Conservation (phyloP, 768 basidiomycete genomes). For the Calvatia gigantea region DNA sequence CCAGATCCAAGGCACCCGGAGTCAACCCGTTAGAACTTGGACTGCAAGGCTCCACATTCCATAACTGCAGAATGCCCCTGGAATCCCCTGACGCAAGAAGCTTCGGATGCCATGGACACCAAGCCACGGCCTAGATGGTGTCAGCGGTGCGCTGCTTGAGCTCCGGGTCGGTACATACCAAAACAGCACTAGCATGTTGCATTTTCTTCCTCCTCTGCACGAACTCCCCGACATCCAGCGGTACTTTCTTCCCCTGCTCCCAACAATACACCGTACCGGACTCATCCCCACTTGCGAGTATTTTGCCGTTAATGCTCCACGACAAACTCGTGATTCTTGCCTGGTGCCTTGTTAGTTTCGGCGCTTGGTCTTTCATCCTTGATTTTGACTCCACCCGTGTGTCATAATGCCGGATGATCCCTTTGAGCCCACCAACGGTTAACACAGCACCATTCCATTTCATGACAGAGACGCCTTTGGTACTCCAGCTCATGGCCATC, state of each 20-base stretch:
- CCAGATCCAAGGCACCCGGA: conserved; percentile 43
- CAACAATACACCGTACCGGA: conserved; percentile 75
- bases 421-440: conserved; percentile 14
- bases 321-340: conserved; percentile 59
- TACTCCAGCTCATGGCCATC: conserved; percentile 45
- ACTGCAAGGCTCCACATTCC: conserved; percentile 45
- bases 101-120: conserved; percentile 86
- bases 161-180: conserved; percentile 2
- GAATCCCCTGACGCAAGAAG: conserved; percentile 76
- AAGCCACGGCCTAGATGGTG: conserved; percentile 65
- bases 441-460: conserved; percentile 54
- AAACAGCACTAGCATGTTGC: conserved; percentile 51
- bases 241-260: conserved; percentile 55
- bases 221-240: conserved; percentile 54
- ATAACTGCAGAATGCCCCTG: conserved; percentile 50
- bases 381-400: conserved; percentile 50
- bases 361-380: conserved; percentile 57
- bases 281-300: conserved; percentile 75
- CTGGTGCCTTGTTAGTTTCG: conserved; percentile 66
- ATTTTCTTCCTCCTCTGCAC: conserved; percentile 58
- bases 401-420: conserved; percentile 70
- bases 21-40: conserved; percentile 32
- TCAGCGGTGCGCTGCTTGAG: conserved; percentile 1
- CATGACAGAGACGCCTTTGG: conserved; percentile 59
- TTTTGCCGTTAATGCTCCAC: conserved; percentile 64